A percentile compares a stretch with the other conserved stretches of the same genome.
phyloP scores from a whole-genome alignment of 257 asterid species.

The Solanum etuberosum region DNA sequence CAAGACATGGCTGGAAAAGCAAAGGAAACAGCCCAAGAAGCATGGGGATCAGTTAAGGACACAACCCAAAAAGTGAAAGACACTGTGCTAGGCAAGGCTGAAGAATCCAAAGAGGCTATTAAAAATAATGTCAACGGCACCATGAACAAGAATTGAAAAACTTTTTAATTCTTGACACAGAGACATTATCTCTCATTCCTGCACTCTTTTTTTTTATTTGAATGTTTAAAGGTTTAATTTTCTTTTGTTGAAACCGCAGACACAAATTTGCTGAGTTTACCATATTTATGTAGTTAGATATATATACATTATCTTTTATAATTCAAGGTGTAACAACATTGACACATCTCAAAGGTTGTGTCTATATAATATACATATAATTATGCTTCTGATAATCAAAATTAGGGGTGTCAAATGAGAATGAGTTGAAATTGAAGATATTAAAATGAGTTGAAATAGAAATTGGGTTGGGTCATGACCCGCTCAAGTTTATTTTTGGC shows the following conservation, averaged over 20 bases:
- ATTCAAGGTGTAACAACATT: neutral
- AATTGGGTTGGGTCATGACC: no score
- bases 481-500: no score
- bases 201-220: neutral
- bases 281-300: neutral
- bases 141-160: slow-evolving; percentile 7
- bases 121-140: slow-evolving; percentile 24
- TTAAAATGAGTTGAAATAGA: no score
- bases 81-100: slow-evolving; percentile 38
- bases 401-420: no score
- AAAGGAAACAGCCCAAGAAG: slow-evolving; percentile 46
- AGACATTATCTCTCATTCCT: neutral
- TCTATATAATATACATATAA: neutral
- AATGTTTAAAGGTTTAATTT: neutral
- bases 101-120: slow-evolving; percentile 31
- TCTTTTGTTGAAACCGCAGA: neutral
- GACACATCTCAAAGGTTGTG: neutral
- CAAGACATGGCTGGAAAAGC: slow-evolving; percentile 50
- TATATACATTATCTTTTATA: neutral
- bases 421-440: no score
- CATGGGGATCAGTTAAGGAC: slow-evolving; percentile 47
- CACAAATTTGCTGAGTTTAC: neutral
- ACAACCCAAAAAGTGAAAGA: slow-evolving; percentile 53
- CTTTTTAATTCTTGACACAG: no score
- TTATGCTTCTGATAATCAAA: neutral